Conservation (phyloP, 441 rosid species). For the Rhodomyrtus psidioides region DNA sequence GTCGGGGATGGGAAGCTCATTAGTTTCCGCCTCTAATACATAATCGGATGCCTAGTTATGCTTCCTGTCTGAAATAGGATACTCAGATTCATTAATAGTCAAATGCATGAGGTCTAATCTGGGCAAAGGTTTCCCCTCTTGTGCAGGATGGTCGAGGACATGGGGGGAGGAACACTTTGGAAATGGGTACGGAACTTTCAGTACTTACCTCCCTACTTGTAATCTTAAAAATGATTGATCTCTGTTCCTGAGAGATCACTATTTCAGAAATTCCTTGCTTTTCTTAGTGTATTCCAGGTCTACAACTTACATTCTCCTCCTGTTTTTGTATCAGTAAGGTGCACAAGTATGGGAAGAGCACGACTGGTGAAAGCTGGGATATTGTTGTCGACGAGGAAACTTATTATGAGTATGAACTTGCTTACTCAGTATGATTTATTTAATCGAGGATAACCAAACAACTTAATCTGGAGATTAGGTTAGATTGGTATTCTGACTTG, state of each 20-base stretch:
- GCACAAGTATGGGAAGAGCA: constrained; percentile 95
- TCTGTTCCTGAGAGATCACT: not conserved
- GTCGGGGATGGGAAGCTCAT: not conserved
- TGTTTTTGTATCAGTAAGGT: constrained; percentile 52
- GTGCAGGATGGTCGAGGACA: constrained; percentile 93
- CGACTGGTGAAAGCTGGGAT: constrained; percentile 98
- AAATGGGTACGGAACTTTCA: constrained; percentile 58
- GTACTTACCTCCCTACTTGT: not conserved
- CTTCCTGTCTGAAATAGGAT: not conserved
- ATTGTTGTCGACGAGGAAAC: constrained; percentile 95
- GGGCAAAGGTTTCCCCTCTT: not conserved
- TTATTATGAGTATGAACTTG: constrained; percentile 67
- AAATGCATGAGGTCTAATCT: not conserved
- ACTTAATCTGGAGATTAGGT: not conserved
- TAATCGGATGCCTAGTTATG: not conserved
- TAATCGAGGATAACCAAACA: not conserved
- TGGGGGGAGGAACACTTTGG: constrained; percentile 99
- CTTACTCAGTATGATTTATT: not conserved
- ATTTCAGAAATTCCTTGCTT: not conserved
- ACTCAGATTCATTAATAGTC: not conserved
- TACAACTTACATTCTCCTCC: not conserved
- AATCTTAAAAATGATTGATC: not conserved
- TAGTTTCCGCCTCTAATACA: not conserved
- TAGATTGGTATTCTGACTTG: not conserved
- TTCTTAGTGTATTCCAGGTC: not conserved